A percentile compares a stretch with the other conserved stretches of the same genome.
Conservation (phyloP, 768 basidiomycete genomes). For the Rhodocollybia butyracea region DNA sequence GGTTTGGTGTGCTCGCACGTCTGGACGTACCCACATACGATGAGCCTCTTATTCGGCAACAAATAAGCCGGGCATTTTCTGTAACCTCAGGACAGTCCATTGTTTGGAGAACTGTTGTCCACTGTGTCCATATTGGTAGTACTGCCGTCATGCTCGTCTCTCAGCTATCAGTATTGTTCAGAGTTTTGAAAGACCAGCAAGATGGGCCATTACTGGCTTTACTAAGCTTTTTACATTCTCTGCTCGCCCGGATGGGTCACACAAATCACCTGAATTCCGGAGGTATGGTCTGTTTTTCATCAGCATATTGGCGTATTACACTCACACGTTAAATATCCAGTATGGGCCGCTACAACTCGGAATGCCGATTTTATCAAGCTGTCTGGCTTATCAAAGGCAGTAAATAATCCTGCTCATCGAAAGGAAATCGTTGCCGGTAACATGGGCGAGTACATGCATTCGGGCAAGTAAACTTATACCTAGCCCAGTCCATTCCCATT, state of each 20-base stretch:
- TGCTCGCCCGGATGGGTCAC: slow-evolving; percentile 28
- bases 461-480: slow-evolving; percentile 43
- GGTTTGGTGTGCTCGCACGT: slow-evolving; percentile 64
- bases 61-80: slow-evolving; percentile 55
- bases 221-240: slow-evolving; percentile 50
- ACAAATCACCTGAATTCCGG: neutral
- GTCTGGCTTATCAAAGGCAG: slow-evolving; percentile 60
- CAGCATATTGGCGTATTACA: slow-evolving; percentile 10
- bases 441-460: slow-evolving; percentile 49
- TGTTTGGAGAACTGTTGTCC: slow-evolving; percentile 58
- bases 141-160: slow-evolving; percentile 34
- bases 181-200: slow-evolving; percentile 56
- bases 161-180: slow-evolving; percentile 58
- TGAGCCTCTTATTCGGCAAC: slow-evolving; percentile 62
- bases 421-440: slow-evolving; percentile 74
- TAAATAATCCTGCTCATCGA: slow-evolving; percentile 51
- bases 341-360: slow-evolving; percentile 73
- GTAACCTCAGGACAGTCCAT: slow-evolving; percentile 43
- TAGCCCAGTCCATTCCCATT: neutral
- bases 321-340: slow-evolving; percentile 14
- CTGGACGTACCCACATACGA: slow-evolving; percentile 76
- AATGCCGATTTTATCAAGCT: slow-evolving; percentile 59
- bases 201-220: slow-evolving; percentile 60
- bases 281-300: no score
- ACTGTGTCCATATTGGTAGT: slow-evolving; percentile 22